Evolutionary conservation across 371 early-diverging fungal species (phyloP), one percentile per base, ranked within the genome.

Genomic region (Mucor lusitanicus): DNA sequence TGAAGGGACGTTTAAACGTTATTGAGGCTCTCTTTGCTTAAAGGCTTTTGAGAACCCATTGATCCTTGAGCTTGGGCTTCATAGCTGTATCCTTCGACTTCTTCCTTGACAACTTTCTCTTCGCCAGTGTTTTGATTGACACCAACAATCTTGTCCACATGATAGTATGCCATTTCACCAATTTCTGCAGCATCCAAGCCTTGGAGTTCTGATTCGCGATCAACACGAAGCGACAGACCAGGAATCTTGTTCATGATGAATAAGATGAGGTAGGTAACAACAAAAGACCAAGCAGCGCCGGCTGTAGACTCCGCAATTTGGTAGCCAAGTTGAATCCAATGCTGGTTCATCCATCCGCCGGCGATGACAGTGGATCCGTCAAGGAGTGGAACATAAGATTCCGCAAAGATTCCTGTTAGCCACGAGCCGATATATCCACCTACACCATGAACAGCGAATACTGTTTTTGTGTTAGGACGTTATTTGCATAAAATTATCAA

Each of bases 371-470:
- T 76, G 2, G 67, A 39, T 2, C 94, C 95, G 68, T 93, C 94
- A 58, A 95, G 80, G 12, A 70, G 78, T 15, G 92, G 91, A 55
- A 96, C 82, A 63, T 82, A 79, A 19, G 66, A 65, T 70, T 93
- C 90, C 53, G 97, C 95, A 85, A 97, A 97, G 27, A 97, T 67
- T 66, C 96, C 98, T 0, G 97, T 96, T 42, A 95, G 74, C 32
- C 97, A 59, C 69, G 89, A 91, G 9, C 98, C 98, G 44, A 72
- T 82, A 53, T 94, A 72, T 39, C 97, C 98, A 61, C 96, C 96
- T 21, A 95, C 85, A 62, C 95, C 96, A 67, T 94, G 94, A 30
- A 93, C 90, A 23, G 91, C 93, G 82, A 95, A 95, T 17, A 92
- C n/a, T n/a, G n/a, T n/a, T n/a, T n/a, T n/a, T n/a, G n/a, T n/a